Base-by-base conservation (phyloP, 2,329 filamentous ascomycete species). In the Phialophora verrucosa region DNA sequence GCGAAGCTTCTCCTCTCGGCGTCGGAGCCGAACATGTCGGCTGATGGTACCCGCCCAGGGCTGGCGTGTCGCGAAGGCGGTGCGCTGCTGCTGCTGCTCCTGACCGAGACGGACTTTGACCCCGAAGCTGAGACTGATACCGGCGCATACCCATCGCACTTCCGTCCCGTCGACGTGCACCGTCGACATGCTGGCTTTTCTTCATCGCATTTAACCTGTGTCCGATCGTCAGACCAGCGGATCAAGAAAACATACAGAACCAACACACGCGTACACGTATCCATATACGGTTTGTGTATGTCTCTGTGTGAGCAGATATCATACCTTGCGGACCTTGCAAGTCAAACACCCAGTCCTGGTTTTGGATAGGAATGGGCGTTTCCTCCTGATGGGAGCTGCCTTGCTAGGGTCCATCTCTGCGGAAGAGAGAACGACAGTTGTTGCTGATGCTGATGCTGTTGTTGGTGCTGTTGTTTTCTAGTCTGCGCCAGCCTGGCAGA, bases 141-240 rank as follows among this genome's bases (percentile, higher is more conserved):
- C n/a, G 64, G 73, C 65, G 65, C 56, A 64, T 88, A 87, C 65
- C 85, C 85, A 72, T 87, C 85, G 71, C 85, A 87, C 69, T 80
- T 82, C 60, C 85, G 80, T 12, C 85, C 84, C 2, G 85, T 86
- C 63, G 82, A 83, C 38, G 79, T 80, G 71, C 85, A 87, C 64
- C 83, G 81, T 42, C 80, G 74, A 69, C 85, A 88, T 47, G 74
- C 76, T 1, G 85, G 85, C 63, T 83, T 85, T 20, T 75, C 76
- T 75, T 87, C 85, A 68, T 86, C 84, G 73, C 85, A 87, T 73
- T 87, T 87, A 61, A 87, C 81, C 64, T 84, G 29, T 35, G 25
- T 35, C 6, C 27, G 8, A 4, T 12, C 25, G 53, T 55, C 49
- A 38, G 10, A 38, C 31, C 8, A 6, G 29, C 7, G 63, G 55